These are phyloP conservation scores for Beauveria sp. DNA, from an alignment of 2,329 filamentous ascomycete genomes.

Conservation along the genomic window DNA sequence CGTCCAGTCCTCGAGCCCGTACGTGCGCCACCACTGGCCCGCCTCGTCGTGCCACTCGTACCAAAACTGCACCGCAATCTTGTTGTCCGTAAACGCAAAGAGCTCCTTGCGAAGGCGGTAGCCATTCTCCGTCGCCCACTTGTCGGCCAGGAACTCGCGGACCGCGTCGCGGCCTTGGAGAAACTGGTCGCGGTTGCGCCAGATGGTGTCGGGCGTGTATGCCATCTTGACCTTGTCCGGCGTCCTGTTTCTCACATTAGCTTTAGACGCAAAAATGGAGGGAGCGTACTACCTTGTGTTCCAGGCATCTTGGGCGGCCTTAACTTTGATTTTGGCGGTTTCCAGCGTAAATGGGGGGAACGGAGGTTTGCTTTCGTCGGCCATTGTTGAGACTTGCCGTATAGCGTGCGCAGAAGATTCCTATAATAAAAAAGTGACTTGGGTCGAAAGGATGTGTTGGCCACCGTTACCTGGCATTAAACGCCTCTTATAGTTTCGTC, in stretches of 20 bases:
- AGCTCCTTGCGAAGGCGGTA: constrained; percentile 78
- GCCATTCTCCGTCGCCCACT: constrained; percentile 65
- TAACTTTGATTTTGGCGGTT: constrained; percentile 68
- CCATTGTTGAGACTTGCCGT: neutral
- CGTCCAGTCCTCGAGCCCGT: constrained; percentile 76
- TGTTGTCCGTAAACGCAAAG: constrained; percentile 67
- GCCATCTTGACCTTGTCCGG: constrained; percentile 58
- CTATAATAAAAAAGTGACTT: too few species aligned
- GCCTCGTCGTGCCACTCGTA: constrained; percentile 67
- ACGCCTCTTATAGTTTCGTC: neutral
- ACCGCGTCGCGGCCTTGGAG: constrained; percentile 62
- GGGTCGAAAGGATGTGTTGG: neutral
- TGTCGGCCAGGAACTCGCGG: constrained; percentile 57
- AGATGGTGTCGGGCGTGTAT: constrained; percentile 70
- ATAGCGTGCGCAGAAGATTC: too few species aligned
- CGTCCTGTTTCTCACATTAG: constrained; percentile 24
- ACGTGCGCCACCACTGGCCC: constrained; percentile 80
- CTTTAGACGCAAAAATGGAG: too few species aligned
- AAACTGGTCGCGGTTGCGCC: constrained; percentile 71
- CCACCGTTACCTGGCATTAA: neutral
- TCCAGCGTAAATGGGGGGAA: constrained; percentile 68
- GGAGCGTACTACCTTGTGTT: constrained; percentile 54
- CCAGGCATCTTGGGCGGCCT: constrained; percentile 77
- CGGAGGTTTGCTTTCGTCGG: constrained; percentile 23
- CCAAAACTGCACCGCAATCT: constrained; percentile 86